Percentiles rank a stretch among this genome's conserved stretches.
Conservation (phyloP, 1,139 yeast genomes). For the Hyphopichia pseudoburtonii region DNA sequence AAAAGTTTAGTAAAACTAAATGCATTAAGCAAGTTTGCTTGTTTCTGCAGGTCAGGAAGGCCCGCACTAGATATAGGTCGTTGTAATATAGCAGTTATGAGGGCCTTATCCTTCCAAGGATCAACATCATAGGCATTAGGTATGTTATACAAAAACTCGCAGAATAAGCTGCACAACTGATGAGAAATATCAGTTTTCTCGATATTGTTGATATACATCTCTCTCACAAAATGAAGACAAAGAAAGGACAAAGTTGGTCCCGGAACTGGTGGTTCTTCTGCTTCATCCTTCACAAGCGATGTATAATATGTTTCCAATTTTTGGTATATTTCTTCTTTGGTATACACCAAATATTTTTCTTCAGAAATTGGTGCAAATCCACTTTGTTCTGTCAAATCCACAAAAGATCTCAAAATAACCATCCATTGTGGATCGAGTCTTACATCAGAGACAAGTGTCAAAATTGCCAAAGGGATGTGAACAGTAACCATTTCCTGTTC, state of each 20-base stretch:
- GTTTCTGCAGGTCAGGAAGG: slow-evolving; percentile 16
- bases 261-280: slow-evolving; percentile 36
- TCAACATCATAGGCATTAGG: slow-evolving; percentile 35
- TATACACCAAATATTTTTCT: slow-evolving; percentile 19
- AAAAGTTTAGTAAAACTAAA: slow-evolving; percentile 51
- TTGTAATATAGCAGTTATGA: slow-evolving; percentile 31
- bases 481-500: slow-evolving; percentile 84
- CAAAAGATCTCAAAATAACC: slow-evolving; percentile 35
- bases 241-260: slow-evolving; percentile 45
- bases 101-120: slow-evolving; percentile 12
- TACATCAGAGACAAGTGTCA: slow-evolving; percentile 35
- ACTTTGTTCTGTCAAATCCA: slow-evolving; percentile 57
- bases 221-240: slow-evolving; percentile 34
- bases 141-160: slow-evolving; percentile 43
- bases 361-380: slow-evolving; percentile 52
- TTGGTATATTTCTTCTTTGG: slow-evolving; percentile 16
- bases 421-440: slow-evolving; percentile 22
- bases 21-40: slow-evolving; percentile 24
- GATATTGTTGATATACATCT: slow-evolving; percentile 29
- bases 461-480: slow-evolving; percentile 71
- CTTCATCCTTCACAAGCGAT: slow-evolving; percentile 15
- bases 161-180: slow-evolving; percentile 39
- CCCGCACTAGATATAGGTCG: slow-evolving; percentile 14
- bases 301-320: slow-evolving; percentile 14
- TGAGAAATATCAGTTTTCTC: slow-evolving; percentile 17